Base-by-base conservation (phyloP, 2,329 filamentous ascomycete species). In the Colletotrichum cereale region DNA sequence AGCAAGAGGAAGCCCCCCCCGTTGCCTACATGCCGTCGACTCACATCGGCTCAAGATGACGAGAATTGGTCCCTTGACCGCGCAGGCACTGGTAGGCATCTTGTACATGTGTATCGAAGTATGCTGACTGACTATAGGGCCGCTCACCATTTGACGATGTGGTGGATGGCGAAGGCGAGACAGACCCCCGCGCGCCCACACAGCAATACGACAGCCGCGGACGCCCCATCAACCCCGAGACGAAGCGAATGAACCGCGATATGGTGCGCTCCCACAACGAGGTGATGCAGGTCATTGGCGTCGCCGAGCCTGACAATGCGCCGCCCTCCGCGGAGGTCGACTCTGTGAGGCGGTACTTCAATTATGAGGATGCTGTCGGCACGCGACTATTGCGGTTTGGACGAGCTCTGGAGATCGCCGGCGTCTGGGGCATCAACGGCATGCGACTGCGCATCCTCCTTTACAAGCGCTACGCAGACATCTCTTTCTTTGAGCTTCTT, bases 271-370 rank as follows among this genome's bases (percentile, higher is more conserved):
- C 88, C 12, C 88, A 90, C 75, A 90, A 90, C 74, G 88, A 90
- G 73, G 88, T 90, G 4, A 90, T 90, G 88, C 83, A 86, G 24
- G 87, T 89, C 12, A 90, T 90, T 48, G 88, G 88, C 6, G 88
- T 90, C 5, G 88, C 88, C 11, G 88, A 90, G 75, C 86, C 88
- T 18, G 88, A 90, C 64, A 85, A 84, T 62, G 79, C 79, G 10
- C 75, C 76, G 5, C 77, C 80, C 29, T 81, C 82, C 5, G 79
- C 81, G 6, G 82, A 85, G 62, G 77, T 79, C 8, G 83, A 85
- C 50, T 78, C 80, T 2, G 80, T 83, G n/a, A 79, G 80, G 18
- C 80, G 82, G 14, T 86, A 88, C 73, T 78, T 83, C 40, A 78
- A 79, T 11, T 85, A 86, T 61, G 87, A 90, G 71, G 83, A 85